Conservation (phyloP, 306 rosid species). For the Astragalus glycyphyllos region DNA sequence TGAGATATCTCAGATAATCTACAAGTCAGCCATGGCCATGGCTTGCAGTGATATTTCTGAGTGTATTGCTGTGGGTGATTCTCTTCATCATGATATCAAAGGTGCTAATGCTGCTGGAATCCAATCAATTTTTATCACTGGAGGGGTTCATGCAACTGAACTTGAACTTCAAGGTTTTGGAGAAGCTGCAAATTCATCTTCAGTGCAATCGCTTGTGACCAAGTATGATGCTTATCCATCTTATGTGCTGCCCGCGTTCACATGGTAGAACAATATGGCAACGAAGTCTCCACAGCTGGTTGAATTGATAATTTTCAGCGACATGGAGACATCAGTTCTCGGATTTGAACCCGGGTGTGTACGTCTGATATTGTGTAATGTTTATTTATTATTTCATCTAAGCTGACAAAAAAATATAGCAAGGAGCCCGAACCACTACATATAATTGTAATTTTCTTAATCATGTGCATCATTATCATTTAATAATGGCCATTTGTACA, state of each 20-base stretch:
- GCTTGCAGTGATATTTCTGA: conserved; percentile 69
- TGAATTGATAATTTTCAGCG: too few relatives aligned
- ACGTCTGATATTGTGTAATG: too few relatives aligned
- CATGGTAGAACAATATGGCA: conserved; percentile 59
- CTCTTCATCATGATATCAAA: conserved; percentile 95
- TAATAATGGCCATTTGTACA: too few relatives aligned
- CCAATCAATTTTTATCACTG: conserved; percentile 69
- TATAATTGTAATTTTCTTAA: too few relatives aligned
- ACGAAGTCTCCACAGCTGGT: neutral
- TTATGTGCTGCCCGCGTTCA: conserved; percentile 76
- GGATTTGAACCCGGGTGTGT: too few relatives aligned
- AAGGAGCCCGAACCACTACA: too few relatives aligned
- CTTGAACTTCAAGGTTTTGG: conserved; percentile 71
- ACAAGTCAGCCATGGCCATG: conserved; percentile 78
- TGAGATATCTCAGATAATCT: conserved; percentile 66
- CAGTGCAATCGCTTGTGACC: conserved; percentile 66
- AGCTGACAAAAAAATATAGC: too few relatives aligned
- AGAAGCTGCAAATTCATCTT: conserved; percentile 62
- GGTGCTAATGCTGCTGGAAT: conserved; percentile 88
- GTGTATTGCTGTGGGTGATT: conserved; percentile 86
- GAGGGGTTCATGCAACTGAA: conserved; percentile 85
- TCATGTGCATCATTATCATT: too few relatives aligned
- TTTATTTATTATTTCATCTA: too few relatives aligned
- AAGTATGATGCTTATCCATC: conserved; percentile 78
- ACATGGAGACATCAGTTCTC: too few relatives aligned